These are phyloP conservation scores for Eutrema heterophyllum DNA, from an alignment of 345 rosid genomes.

Conservation along the genomic window DNA sequence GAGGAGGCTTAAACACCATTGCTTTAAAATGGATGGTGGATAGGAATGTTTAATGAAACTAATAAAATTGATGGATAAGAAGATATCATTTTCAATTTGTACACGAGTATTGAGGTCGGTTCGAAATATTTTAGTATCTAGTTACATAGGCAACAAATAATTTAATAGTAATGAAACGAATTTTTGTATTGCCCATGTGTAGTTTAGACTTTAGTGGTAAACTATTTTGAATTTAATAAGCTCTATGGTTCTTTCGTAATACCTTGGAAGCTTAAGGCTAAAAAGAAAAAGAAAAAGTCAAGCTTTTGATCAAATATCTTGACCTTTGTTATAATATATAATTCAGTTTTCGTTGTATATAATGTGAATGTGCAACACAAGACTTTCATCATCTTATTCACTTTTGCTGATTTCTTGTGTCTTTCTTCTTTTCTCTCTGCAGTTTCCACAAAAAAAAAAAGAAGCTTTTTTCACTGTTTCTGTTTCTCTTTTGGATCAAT, in stretches of 20 bases:
- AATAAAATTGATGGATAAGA: conserved; percentile 25
- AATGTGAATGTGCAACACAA: conserved; percentile 16
- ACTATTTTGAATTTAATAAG: background rate
- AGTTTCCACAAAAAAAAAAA: conserved; percentile 4
- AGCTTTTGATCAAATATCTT: background rate
- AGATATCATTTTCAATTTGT: conserved; percentile 7
- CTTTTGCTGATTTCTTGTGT: background rate
- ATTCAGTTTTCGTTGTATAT: background rate
- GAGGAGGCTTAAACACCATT: conserved; percentile 8
- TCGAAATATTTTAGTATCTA: background rate
- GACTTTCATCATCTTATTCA: background rate
- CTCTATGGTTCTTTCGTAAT: conserved; percentile 10
- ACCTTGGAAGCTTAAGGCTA: background rate
- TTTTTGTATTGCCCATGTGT: background rate
- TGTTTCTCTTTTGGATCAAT: conserved; percentile 36
- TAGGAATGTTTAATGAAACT: conserved; percentile 3
- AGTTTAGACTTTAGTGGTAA: background rate
- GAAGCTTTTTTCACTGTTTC: background rate
- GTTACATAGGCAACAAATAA: background rate
- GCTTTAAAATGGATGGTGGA: conserved; percentile 28
- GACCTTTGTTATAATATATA: background rate
- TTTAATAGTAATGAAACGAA: background rate
- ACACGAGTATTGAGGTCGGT: background rate
- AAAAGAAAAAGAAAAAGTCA: background rate
- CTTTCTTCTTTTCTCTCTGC: background rate